Percentiles rank a stretch among this genome's conserved stretches.
These are phyloP conservation scores for Stenogyne calaminthoides DNA, from an alignment of 305 asterid species.

Conservation along the genomic window DNA sequence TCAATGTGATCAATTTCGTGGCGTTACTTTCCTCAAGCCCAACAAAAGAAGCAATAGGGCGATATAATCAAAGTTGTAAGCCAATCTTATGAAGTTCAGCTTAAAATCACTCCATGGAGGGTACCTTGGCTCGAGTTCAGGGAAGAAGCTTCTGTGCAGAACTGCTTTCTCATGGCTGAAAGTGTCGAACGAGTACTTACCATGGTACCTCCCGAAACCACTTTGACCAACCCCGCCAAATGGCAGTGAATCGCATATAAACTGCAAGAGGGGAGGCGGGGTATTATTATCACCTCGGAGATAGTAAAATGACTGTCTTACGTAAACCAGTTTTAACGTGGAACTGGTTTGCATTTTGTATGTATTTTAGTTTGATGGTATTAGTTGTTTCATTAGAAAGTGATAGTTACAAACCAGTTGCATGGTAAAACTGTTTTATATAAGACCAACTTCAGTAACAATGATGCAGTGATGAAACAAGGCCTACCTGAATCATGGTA, in stretches of 20 bases:
- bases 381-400: background rate
- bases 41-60: slow-evolving; percentile 56
- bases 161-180: slow-evolving; percentile 95
- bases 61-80: slow-evolving; percentile 54
- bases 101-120: slow-evolving; percentile 93
- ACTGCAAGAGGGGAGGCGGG: slow-evolving; percentile 45
- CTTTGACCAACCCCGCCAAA: slow-evolving; percentile 95
- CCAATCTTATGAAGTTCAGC: slow-evolving; percentile 72
- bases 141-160: slow-evolving; percentile 55
- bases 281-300: background rate
- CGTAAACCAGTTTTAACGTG: too few relatives aligned
- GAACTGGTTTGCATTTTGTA: background rate
- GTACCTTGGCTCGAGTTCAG: slow-evolving; percentile 78
- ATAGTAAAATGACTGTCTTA: background rate
- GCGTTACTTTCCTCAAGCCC: slow-evolving; percentile 56
- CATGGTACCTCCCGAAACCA: slow-evolving; percentile 90
- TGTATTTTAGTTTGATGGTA: background rate
- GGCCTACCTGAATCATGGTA: slow-evolving; percentile 69
- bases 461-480: background rate
- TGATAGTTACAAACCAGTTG: background rate
- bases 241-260: slow-evolving; percentile 66
- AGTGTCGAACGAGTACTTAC: slow-evolving; percentile 85
- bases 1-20: slow-evolving; percentile 24
- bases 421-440: background rate
- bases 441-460: background rate